These are phyloP conservation scores for Malbranchea zuffiana DNA, from an alignment of 2,329 filamentous ascomycete genomes.

Conservation along the genomic window DNA sequence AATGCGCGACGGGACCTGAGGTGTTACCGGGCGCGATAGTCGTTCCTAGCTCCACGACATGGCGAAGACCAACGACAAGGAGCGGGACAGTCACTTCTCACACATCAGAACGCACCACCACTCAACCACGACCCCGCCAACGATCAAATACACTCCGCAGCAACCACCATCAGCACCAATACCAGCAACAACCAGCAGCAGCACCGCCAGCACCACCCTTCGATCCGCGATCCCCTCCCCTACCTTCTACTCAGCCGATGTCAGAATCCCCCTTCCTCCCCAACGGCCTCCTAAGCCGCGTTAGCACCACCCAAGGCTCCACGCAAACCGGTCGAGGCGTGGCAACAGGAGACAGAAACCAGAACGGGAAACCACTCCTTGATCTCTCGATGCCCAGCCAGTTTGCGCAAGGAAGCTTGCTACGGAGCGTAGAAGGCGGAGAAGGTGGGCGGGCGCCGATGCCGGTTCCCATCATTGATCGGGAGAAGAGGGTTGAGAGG, in stretches of 20 bases:
- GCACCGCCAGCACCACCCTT: background rate
- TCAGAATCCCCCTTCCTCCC: constrained; percentile 24
- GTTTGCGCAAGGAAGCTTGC: constrained; percentile 37
- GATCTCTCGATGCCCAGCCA: constrained; percentile 33
- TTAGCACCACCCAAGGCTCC: constrained; percentile 14
- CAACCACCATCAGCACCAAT: constrained; percentile 14
- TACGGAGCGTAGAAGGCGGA: constrained; percentile 26
- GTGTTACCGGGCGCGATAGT: constrained; percentile 23
- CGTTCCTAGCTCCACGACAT: constrained; percentile 31
- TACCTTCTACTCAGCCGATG: constrained; percentile 9
- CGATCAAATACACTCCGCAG: constrained; percentile 30
- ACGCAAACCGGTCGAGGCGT: constrained; percentile 28
- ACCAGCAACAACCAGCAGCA: constrained; percentile 3
- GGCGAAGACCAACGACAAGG: constrained; percentile 24
- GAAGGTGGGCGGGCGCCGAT: constrained; percentile 8
- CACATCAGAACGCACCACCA: background rate
- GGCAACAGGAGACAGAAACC: constrained; percentile 31
- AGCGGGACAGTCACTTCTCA: constrained; percentile 11
- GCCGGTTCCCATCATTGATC: constrained; percentile 11
- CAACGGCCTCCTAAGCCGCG: constrained; percentile 26
- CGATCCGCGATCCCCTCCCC: background rate
- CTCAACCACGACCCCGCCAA: constrained; percentile 16
- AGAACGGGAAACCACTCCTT: constrained; percentile 31
- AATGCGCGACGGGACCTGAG: constrained; percentile 34
- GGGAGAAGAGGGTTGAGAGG: constrained; percentile 2